These are phyloP conservation scores for Daldinia childiae DNA, from an alignment of 495 filamentous ascomycete species.

Conservation along the genomic window DNA sequence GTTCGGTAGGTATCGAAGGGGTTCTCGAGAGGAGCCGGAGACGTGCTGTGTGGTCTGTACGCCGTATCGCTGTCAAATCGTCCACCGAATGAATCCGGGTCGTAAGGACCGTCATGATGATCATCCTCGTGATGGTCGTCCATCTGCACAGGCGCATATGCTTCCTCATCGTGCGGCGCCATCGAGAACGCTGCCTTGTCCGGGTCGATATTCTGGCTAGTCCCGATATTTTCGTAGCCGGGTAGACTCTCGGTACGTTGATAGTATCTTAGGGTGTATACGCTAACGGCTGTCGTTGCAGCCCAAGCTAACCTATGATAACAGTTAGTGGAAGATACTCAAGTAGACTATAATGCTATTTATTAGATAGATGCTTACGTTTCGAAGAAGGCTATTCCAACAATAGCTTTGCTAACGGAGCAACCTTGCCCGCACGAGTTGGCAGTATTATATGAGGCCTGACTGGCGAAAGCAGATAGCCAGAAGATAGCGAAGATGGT, in stretches of 20 bases:
- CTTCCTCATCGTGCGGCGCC: constrained; percentile 64
- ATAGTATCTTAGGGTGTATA: constrained; percentile 82
- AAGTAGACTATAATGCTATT: background rate
- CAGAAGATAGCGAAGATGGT: constrained; percentile 78
- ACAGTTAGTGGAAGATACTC: constrained; percentile 17
- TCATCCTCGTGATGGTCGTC: constrained; percentile 54
- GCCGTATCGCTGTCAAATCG: constrained; percentile 46
- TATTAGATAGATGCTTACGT: constrained; percentile 64
- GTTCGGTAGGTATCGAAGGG: constrained; percentile 54
- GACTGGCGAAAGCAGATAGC: constrained; percentile 82
- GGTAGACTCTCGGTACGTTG: constrained; percentile 78
- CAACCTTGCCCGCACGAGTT: constrained; percentile 65
- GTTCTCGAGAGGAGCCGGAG: constrained; percentile 50
- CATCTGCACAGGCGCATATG: constrained; percentile 58
- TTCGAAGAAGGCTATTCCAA: constrained; percentile 82
- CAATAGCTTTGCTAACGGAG: constrained; percentile 75
- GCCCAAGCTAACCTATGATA: constrained; percentile 74
- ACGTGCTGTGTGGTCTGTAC: constrained; percentile 45
- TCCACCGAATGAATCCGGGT: constrained; percentile 49
- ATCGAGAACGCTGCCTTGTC: constrained; percentile 68
- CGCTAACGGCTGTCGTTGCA: constrained; percentile 75
- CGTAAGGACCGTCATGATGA: constrained; percentile 42
- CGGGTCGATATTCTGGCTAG: constrained; percentile 63
- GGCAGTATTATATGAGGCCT: constrained; percentile 71
- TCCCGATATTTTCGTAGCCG: constrained; percentile 67